Conservation (phyloP, 108 stramenopile genomes). For the Fragilaria radians region DNA sequence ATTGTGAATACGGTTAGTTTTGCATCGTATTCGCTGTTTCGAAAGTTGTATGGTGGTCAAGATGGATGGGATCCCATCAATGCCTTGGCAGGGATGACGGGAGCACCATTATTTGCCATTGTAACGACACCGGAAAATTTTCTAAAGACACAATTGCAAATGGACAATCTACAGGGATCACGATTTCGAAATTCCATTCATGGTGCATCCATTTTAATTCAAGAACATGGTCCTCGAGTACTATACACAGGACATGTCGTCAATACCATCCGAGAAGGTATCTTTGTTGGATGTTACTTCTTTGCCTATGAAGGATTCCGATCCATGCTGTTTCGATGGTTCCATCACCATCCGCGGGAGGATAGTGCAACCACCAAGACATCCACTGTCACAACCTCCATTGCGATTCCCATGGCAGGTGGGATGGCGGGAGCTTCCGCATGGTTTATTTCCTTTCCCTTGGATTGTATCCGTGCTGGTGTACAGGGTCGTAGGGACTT, state of each 20-base stretch:
- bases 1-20: slow-evolving; percentile 86
- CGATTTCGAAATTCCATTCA: slow-evolving; percentile 57
- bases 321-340: slow-evolving; percentile 10
- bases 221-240: slow-evolving; percentile 45
- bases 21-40: slow-evolving; percentile 68
- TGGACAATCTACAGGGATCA: slow-evolving; percentile 33
- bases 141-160: slow-evolving; percentile 66
- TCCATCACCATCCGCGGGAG: slow-evolving; percentile 1
- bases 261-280: slow-evolving; percentile 78
- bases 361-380: neutral
- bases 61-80: slow-evolving; percentile 70
- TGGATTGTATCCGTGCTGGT: slow-evolving; percentile 85
- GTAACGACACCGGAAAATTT: slow-evolving; percentile 86
- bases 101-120: slow-evolving; percentile 61
- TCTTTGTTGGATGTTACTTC: slow-evolving; percentile 84
- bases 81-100: slow-evolving; percentile 65
- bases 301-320: slow-evolving; percentile 82
- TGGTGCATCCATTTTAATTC: slow-evolving; percentile 49
- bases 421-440: slow-evolving; percentile 78
- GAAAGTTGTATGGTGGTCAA: slow-evolving; percentile 48
- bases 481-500: slow-evolving; percentile 61
- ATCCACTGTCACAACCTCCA: slow-evolving; percentile 11
- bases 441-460: slow-evolving; percentile 84
- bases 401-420: slow-evolving; percentile 80
- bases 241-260: slow-evolving; percentile 80